Conservation (phyloP, 306 rosid genomes). For the Prunus padus region DNA sequence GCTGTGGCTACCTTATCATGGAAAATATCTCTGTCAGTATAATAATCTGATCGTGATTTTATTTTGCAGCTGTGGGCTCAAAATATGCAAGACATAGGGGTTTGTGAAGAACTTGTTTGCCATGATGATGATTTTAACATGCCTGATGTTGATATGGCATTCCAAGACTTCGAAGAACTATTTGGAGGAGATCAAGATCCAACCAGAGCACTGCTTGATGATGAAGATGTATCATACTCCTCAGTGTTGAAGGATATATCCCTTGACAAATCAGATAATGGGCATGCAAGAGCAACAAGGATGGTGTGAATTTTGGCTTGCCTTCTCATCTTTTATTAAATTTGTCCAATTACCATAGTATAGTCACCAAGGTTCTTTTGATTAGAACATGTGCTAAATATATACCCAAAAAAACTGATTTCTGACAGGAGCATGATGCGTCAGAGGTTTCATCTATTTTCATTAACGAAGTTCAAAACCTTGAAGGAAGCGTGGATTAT, state of each 20-base stretch:
- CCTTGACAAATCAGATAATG: constrained; percentile 45
- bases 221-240: constrained; percentile 49
- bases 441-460: constrained; percentile 38
- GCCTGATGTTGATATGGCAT: constrained; percentile 85
- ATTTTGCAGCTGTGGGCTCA: constrained; percentile 83
- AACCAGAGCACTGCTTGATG: constrained; percentile 37
- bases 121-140: constrained; percentile 63
- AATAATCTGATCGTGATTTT: background rate
- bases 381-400: no score
- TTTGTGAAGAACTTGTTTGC: constrained; percentile 72
- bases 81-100: constrained; percentile 88
- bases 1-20: background rate
- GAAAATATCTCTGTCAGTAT: no score
- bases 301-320: constrained; percentile 46
- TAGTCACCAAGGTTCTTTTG: no score
- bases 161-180: constrained; percentile 70
- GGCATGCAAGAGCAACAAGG: constrained; percentile 38
- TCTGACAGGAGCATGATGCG: constrained; percentile 50
- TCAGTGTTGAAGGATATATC: constrained; percentile 55
- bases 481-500: constrained; percentile 30
- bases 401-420: background rate
- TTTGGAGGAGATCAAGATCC: constrained; percentile 81
- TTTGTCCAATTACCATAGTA: background rate
- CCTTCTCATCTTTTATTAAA: background rate
- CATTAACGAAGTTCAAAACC: constrained; percentile 23